phyloP scores from a whole-genome alignment of 257 asterid species.

The Solanum chilense region DNA sequence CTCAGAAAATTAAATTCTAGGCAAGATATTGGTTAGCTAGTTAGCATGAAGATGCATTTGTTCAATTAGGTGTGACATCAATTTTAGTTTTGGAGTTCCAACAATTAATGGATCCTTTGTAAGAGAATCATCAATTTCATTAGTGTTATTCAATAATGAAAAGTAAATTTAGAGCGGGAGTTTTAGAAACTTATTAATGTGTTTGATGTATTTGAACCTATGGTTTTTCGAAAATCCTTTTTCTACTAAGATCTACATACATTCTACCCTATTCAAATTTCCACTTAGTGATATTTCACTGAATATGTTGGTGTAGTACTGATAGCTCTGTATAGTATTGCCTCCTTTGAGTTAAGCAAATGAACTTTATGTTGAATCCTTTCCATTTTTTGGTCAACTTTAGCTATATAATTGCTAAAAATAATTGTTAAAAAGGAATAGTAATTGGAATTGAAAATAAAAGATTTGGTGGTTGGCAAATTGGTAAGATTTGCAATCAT shows the following conservation, averaged over 20 bases:
- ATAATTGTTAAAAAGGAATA: too few relatives aligned
- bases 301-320: background rate
- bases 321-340: background rate
- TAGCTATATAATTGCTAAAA: too few relatives aligned
- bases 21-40: background rate
- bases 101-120: background rate
- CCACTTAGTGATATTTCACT: background rate
- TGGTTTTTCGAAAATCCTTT: rapidly evolving
- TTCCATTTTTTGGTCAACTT: too few relatives aligned
- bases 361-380: too few relatives aligned
- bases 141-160: background rate
- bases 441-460: too few relatives aligned
- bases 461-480: too few relatives aligned
- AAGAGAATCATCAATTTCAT: background rate
- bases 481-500: too few relatives aligned
- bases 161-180: background rate
- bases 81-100: background rate
- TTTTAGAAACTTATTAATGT: background rate
- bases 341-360: background rate
- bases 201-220: background rate
- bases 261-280: rapidly evolving
- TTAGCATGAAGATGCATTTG: background rate
- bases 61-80: background rate
- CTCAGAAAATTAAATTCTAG: slow-evolving; percentile 33
- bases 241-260: background rate